These are phyloP conservation scores for Cryphonectria japonica DNA, from an alignment of 2,329 filamentous ascomycete genomes.

Conservation along the genomic window DNA sequence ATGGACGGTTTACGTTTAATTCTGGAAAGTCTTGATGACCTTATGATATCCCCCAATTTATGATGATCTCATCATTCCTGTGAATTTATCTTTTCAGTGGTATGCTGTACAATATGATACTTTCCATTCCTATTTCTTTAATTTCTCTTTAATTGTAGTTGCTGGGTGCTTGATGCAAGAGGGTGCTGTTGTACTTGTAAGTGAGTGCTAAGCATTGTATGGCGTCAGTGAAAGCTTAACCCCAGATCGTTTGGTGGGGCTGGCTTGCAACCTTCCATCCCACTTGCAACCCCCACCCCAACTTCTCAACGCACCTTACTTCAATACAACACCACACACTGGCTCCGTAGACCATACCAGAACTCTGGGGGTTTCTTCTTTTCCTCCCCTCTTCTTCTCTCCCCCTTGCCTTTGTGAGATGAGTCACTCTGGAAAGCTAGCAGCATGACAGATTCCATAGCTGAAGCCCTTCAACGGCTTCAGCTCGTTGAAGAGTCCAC, in stretches of 20 bases:
- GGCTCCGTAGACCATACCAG: neutral
- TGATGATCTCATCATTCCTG: neutral
- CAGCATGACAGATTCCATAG: constrained; percentile 43
- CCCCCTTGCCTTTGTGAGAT: constrained; percentile 1
- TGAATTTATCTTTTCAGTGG: neutral
- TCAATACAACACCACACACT: neutral
- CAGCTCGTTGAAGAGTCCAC: constrained; percentile 42
- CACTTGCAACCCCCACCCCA: constrained; percentile 11
- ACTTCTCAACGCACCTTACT: neutral
- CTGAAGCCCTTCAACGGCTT: constrained; percentile 55
- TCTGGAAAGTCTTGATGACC: neutral
- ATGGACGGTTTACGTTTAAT: constrained; percentile 58
- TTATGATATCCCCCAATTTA: neutral
- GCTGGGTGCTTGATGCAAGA: neutral
- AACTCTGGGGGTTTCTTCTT: neutral
- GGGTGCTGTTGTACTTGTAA: neutral
- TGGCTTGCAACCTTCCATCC: constrained; percentile 18
- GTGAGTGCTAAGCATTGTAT: neutral
- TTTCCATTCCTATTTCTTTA: neutral
- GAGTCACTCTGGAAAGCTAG: neutral
- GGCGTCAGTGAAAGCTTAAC: constrained; percentile 19
- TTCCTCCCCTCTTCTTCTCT: neutral
- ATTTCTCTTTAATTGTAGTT: neutral
- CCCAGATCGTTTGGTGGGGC: constrained; percentile 26
- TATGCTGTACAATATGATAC: neutral